These are phyloP conservation scores for Ganoderma lingzhi DNA, from an alignment of 1,284 basidiomycete genomes.

Conservation along the genomic window DNA sequence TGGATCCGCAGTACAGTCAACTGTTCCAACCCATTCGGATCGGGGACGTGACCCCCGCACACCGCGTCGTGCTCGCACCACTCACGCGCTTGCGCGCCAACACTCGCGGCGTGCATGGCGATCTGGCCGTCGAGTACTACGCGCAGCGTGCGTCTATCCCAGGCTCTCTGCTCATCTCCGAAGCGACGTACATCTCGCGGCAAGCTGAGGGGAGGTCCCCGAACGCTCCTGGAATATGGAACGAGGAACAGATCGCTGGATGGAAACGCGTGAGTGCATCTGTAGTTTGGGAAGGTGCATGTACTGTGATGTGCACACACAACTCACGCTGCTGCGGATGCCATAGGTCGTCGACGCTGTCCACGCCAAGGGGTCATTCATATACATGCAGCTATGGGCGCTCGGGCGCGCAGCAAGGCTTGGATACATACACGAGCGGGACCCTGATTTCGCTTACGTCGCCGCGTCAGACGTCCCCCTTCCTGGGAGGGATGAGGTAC, in stretches of 20 bases:
- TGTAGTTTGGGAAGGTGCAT: background rate
- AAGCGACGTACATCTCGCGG: constrained; percentile 52
- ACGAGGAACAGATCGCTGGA: constrained; percentile 49
- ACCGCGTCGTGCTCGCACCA: constrained; percentile 57
- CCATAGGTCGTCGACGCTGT: constrained; percentile 40
- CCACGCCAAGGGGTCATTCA: constrained; percentile 46
- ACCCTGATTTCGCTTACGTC: constrained; percentile 46
- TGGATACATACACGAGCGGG: constrained; percentile 31
- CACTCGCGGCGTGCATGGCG: constrained; percentile 34
- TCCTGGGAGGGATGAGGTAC: background rate
- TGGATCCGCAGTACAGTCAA: constrained; percentile 9
- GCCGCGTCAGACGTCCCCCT: constrained; percentile 47
- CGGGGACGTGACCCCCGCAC: constrained; percentile 48
- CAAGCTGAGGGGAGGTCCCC: constrained; percentile 45
- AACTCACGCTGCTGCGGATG: too few relatives aligned
- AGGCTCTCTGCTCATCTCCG: constrained; percentile 57
- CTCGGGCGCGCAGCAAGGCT: constrained; percentile 49
- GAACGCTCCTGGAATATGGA: constrained; percentile 53
- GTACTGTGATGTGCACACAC: background rate
- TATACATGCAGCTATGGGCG: constrained; percentile 58
- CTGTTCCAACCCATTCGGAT: constrained; percentile 57
- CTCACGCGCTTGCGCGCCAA: constrained; percentile 50
- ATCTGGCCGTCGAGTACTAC: constrained; percentile 53
- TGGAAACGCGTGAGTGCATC: constrained; percentile 52
- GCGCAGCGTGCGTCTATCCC: constrained; percentile 50